Conservation (phyloP, 345 rosid genomes). For the Ceriops tagal region DNA sequence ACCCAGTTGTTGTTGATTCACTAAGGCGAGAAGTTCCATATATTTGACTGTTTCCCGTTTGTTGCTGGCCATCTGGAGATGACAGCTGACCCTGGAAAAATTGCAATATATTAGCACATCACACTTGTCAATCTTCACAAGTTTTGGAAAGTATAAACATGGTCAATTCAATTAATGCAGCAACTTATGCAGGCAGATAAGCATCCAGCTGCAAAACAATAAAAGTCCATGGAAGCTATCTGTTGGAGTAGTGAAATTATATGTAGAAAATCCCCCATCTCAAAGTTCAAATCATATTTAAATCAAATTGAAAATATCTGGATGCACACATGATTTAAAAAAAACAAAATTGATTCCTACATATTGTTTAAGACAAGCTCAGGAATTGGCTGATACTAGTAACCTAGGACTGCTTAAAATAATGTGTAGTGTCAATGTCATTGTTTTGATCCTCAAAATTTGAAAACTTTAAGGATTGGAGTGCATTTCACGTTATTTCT, state of each 20-base stretch:
- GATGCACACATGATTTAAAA: no score
- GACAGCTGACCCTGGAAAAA: conserved; percentile 76
- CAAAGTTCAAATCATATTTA: no score
- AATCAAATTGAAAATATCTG: no score
- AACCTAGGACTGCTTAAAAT: no score
- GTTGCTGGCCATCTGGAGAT: conserved; percentile 70
- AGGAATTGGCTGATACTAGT: no score
- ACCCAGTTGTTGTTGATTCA: conserved; percentile 50
- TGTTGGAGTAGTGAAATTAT: no score
- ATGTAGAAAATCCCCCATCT: no score
- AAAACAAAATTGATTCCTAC: no score
- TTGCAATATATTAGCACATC: conserved; percentile 5
- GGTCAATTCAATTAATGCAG: not conserved
- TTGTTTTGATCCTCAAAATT: not conserved
- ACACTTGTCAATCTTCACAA: conserved; percentile 15
- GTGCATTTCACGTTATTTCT: not conserved
- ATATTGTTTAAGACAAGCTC: no score
- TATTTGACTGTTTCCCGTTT: conserved; percentile 46
- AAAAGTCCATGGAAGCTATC: not conserved
- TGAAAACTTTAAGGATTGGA: not conserved
- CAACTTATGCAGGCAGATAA: not conserved
- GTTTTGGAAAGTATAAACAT: not conserved
- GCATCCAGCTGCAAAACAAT: not conserved
- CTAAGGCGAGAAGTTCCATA: conserved; percentile 60
- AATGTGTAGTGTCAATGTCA: not conserved